Conservation (phyloP, 345 rosid genomes). For the Raphanus raphanistrum region DNA sequence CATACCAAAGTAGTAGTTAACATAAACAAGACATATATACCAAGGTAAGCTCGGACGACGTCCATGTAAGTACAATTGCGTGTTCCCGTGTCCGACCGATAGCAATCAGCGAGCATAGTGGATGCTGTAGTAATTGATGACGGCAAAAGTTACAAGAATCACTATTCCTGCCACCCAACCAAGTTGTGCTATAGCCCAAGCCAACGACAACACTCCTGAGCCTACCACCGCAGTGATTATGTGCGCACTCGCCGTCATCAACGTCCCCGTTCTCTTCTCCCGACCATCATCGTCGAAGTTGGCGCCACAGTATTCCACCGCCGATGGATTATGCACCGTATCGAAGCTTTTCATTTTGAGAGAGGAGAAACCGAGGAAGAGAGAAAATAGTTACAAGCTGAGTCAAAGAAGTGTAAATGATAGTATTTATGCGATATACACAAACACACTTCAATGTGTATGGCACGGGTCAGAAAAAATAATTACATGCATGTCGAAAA, state of each 20-base stretch:
- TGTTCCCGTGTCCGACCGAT: constrained; percentile 68
- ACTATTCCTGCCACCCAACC: constrained; percentile 80
- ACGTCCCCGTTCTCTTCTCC: constrained; percentile 58
- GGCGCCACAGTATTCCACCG: constrained; percentile 7
- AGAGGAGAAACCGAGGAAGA: background rate
- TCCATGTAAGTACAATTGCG: constrained; percentile 87
- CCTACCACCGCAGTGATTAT: constrained; percentile 98
- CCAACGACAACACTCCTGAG: constrained; percentile 78
- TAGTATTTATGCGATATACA: background rate
- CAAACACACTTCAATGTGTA: background rate
- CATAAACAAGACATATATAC: constrained; percentile 31
- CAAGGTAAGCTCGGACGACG: constrained; percentile 68
- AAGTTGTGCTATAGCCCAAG: constrained; percentile 89
- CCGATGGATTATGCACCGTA: background rate
- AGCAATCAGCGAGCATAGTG: constrained; percentile 64
- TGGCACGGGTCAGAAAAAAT: background rate
- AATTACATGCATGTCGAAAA: background rate
- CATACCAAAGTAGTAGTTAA: no score
- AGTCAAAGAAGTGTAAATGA: background rate
- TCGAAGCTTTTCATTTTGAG: constrained; percentile 6
- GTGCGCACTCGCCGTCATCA: constrained; percentile 61
- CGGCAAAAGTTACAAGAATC: constrained; percentile 56
- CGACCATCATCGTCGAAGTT: constrained; percentile 76
- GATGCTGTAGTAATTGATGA: constrained; percentile 78
- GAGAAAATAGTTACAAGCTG: background rate